Evolutionary conservation across 2,329 filamentous ascomycete genomes (phyloP), one percentile per base, ranked within the genome.

Genomic region (Stagonosporopsis vannaccii): DNA sequence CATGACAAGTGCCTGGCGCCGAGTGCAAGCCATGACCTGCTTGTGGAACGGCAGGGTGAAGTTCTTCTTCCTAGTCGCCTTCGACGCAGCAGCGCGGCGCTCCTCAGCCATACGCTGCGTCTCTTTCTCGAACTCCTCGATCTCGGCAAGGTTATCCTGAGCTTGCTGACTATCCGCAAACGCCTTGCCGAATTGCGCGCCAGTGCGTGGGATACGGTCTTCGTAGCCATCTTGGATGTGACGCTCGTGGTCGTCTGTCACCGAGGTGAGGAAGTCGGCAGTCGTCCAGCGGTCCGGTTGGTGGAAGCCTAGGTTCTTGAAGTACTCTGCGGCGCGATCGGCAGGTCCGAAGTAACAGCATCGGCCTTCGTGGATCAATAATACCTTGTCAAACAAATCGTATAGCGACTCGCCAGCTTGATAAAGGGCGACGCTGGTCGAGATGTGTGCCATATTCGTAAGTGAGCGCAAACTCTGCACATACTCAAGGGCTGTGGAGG

Each of bases 401-500:
- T 76, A 78, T 0, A 78, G 56, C 6, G 70, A 72, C 53, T 78
- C 74, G 44, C 75, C 75, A 6, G 90, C 88, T 68, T 92, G 89
- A 59, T 91, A 91, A 8, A 92, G 84, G 9, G 90, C 87, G 3
- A 92, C 86, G 1, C 84, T 79, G 1, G 87, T 86, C 0, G 88
- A 84, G 0, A 84, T 84, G 13, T 83, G 78, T 1, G 84, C 81
- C 62, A 91, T 82, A 60, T 91, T 86, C 0, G 88, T 87, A 0
- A 87, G 79, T 17, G 86, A 80, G 15, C 89, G 81, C 25, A 93
- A 76, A 13, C 86, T 84, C 62, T 88, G 82, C 5, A 90, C 87
- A 58, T 92, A 93, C 65, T 91, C 88, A 35, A 91, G 75, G 0
- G 90, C 90, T 0, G 88, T 92, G 7, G 86, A 86, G 0, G 87